These are phyloP conservation scores for Saccharomycopsis fodiens DNA, from an alignment of 805 yeast genomes.

Conservation along the genomic window DNA sequence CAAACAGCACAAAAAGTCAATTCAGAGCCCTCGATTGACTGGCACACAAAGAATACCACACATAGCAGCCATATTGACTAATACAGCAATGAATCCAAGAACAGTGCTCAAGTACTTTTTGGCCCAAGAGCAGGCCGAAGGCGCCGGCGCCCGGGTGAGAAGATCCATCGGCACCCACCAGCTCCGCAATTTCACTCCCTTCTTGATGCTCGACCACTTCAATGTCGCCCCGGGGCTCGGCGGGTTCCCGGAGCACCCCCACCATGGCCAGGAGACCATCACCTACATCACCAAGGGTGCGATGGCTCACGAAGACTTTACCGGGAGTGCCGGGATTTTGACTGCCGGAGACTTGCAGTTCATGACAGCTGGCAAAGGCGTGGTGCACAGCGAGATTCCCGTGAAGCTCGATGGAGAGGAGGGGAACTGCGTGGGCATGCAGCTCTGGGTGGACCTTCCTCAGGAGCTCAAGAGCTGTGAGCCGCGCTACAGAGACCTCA, in stretches of 20 bases:
- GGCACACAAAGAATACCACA: no score
- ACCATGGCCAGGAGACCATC: constrained; percentile 77
- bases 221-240: constrained; percentile 51
- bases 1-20: no score
- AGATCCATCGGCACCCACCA: constrained; percentile 66
- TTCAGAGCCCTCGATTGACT: no score
- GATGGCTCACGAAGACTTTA: constrained; percentile 79
- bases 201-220: constrained; percentile 77
- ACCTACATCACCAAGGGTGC: constrained; percentile 59
- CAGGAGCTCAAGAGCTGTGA: constrained; percentile 48
- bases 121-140: constrained; percentile 72
- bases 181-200: constrained; percentile 73
- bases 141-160: constrained; percentile 82
- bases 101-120: constrained; percentile 41
- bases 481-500: constrained; percentile 67
- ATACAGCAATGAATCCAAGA: constrained; percentile 27
- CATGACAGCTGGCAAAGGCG: constrained; percentile 90
- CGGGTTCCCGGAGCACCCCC: constrained; percentile 83
- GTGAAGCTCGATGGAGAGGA: constrained; percentile 38
- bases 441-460: constrained; percentile 85
- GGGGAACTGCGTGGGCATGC: constrained; percentile 60
- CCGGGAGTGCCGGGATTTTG: constrained; percentile 73
- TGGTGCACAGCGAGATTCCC: constrained; percentile 85
- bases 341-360: constrained; percentile 82
- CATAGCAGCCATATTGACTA: background rate